Conservation (phyloP, 805 yeast genomes). For the Lipomyces orientalis region DNA sequence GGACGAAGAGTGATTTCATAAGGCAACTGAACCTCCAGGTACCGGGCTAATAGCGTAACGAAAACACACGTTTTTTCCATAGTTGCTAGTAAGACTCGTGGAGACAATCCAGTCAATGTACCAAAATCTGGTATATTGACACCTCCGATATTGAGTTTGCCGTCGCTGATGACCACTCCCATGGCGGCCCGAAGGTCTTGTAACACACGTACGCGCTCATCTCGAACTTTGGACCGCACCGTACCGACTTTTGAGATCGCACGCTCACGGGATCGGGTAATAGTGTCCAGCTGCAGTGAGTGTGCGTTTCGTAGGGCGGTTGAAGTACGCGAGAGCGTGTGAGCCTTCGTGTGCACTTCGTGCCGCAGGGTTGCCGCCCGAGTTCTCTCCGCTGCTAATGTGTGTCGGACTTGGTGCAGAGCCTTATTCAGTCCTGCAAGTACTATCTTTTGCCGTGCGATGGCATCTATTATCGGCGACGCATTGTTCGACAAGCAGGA, state of each 20-base stretch:
- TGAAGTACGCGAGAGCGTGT: constrained; percentile 14
- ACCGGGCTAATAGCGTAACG: constrained; percentile 13
- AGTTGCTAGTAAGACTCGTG: constrained; percentile 4
- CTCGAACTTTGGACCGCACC: constrained; percentile 4
- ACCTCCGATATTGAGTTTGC: constrained; percentile 17
- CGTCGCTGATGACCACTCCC: constrained; percentile 3
- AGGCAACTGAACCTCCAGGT: constrained; percentile 28
- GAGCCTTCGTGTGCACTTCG: constrained; percentile 8
- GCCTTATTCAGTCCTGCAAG: not conserved
- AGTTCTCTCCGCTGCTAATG: not conserved
- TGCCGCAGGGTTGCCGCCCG: constrained; percentile 1
- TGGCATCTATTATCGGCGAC: constrained; percentile 1
- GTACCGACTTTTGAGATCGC: constrained; percentile 9
- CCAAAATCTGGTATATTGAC: constrained; percentile 19
- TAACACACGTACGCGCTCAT: constrained; percentile 6
- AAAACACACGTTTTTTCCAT: constrained; percentile 16
- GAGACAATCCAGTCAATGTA: constrained; percentile 8
- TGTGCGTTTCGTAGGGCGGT: constrained; percentile 32
- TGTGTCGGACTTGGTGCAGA: not conserved
- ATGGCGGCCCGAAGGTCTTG: constrained; percentile 7
- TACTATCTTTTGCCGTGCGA: not conserved
- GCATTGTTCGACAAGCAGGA: not conserved
- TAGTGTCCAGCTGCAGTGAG: constrained; percentile 22
- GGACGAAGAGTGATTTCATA: constrained; percentile 25
- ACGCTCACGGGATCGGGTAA: constrained; percentile 14